These are phyloP conservation scores for Solanum ossicruentum DNA, from an alignment of 257 asterid genomes.

Conservation along the genomic window DNA sequence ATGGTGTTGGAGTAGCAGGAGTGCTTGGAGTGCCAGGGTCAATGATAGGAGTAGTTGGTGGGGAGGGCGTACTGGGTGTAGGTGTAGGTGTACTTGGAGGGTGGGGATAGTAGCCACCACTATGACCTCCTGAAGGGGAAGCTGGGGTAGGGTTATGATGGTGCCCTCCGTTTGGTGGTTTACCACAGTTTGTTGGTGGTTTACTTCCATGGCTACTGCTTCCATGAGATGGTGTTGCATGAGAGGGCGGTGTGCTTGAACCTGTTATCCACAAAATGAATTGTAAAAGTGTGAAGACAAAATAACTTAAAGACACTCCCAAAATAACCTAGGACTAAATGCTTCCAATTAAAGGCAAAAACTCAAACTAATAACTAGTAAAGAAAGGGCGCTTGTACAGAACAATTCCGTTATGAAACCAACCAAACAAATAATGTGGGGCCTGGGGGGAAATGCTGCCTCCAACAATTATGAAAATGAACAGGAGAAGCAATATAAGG, in stretches of 20 bases:
- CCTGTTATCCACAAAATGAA: slow-evolving; percentile 18
- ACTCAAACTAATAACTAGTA: background rate
- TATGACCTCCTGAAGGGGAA: slow-evolving; percentile 15
- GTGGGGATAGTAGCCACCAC: slow-evolving; percentile 8
- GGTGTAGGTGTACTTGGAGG: slow-evolving; percentile 14
- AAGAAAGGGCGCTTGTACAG: background rate
- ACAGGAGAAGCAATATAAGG: background rate
- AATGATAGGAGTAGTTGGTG: slow-evolving; percentile 21
- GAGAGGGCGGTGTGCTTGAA: slow-evolving; percentile 5
- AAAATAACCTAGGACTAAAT: background rate
- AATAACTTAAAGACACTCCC: background rate
- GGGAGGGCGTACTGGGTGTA: slow-evolving; percentile 11
- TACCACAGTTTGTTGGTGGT: slow-evolving; percentile 64
- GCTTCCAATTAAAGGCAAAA: background rate
- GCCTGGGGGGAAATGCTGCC: background rate
- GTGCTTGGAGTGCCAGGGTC: slow-evolving; percentile 21
- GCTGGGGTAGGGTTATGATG: slow-evolving; percentile 35
- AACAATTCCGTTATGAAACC: background rate
- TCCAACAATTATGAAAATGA: background rate
- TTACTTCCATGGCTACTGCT: slow-evolving; percentile 39
- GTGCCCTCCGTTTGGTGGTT: slow-evolving; percentile 59
- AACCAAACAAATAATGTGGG: background rate
- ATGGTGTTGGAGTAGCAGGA: slow-evolving; percentile 52
- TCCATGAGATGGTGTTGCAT: slow-evolving; percentile 15
- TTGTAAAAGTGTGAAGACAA: background rate